phyloP scores from a whole-genome alignment of 306 rosid species.

The Bauhinia variegata region DNA sequence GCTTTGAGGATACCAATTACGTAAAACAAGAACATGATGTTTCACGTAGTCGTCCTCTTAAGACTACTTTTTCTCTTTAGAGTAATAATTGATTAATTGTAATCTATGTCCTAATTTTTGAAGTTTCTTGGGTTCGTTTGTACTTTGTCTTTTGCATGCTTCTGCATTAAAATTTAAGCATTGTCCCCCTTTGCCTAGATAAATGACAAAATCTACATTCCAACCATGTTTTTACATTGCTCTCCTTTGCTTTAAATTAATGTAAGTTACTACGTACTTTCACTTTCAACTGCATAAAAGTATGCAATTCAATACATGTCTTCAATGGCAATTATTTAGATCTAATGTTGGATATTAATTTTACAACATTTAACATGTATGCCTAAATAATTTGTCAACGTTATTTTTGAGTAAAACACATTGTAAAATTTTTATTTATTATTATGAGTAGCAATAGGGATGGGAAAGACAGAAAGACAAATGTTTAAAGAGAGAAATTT shows the following conservation, averaged over 20 bases:
- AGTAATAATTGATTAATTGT: constrained; percentile 2
- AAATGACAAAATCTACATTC: constrained; percentile 57
- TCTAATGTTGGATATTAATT: too few relatives aligned
- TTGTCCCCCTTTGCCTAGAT: constrained; percentile 49
- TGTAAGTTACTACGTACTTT: not conserved
- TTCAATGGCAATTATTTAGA: too few relatives aligned
- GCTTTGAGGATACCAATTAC: constrained; percentile 62
- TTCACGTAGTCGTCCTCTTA: constrained; percentile 38
- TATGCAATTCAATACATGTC: too few relatives aligned
- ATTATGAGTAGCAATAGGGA: too few relatives aligned
- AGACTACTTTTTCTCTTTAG: not conserved
- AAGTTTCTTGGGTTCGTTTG: constrained; percentile 39
- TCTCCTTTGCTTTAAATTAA: constrained; percentile 5
- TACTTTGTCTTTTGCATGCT: constrained; percentile 55
- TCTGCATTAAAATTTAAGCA: constrained; percentile 47
- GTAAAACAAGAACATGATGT: constrained; percentile 49
- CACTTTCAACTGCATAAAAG: not conserved
- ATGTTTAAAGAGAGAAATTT: too few relatives aligned
- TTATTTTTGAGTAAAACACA: too few relatives aligned
- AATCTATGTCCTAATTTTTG: constrained; percentile 24
- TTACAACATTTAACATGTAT: too few relatives aligned
- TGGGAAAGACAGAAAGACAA: too few relatives aligned
- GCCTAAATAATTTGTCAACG: too few relatives aligned
- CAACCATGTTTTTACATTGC: constrained; percentile 17
- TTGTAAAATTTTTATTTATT: too few relatives aligned